Evolutionary conservation across 108 stramenopile species (phyloP), one percentile per base, ranked within the genome.

Genomic region (Pseudonitzschia multistriata): DNA sequence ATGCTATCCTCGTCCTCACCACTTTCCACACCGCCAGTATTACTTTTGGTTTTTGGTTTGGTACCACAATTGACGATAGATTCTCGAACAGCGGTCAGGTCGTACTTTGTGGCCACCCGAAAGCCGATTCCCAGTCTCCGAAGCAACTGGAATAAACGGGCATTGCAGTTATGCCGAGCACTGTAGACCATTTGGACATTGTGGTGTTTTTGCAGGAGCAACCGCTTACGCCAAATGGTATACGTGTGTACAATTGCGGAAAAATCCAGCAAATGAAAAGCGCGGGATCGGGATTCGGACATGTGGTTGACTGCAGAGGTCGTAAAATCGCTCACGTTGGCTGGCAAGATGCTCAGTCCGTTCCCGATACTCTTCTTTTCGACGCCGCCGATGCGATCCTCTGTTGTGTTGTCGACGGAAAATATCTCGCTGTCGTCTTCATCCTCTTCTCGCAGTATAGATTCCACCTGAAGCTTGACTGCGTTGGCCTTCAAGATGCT

Each of bases 261-360:
- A 49, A 79, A 74, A 65, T 83, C 82, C 28, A 83, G 36, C 35
- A 83, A 52, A 50, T 62, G 57, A 68, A 83, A 83, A 42, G 74
- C 78, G 19, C 82, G 65, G 17, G 62, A 68, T 14, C 81, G 62
- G 11, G 47, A 47, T n/a, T 68, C 33, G 24, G 72, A 40, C 66
- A 72, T 70, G 19, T 68, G 31, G 22, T 49, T 35, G 17, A 81
- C 66, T 14, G 80, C 74, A 14, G 57, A 59, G 35, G 36, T 52
- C n/a, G 66, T 30, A 29, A 61, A 71, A 66, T 81, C 71, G 45
- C 69, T 75, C 24, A 22, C 21, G 13, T 45, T 66, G 17, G 80
- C 17, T 1, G 80, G 74, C 39, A 76, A 45, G 3, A 81, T 35
- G 5, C 52, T 56, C 48, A 77, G 62, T 13, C 42, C 8, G 29